phyloP scores from a whole-genome alignment of 208 protist genomes.

The Porcisia deanei region DNA sequence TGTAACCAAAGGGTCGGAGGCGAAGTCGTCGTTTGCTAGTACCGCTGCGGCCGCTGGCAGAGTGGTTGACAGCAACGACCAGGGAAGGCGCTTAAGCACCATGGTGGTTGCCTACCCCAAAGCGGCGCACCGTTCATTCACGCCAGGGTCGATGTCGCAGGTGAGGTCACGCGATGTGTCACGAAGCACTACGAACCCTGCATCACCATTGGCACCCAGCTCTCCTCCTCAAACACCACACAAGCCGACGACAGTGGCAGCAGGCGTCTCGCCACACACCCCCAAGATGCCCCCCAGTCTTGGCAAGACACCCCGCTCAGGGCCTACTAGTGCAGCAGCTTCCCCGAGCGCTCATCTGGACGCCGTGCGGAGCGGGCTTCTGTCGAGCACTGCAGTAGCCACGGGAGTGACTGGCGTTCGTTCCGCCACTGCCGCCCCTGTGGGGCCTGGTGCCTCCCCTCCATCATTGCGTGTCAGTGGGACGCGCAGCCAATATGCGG shows the following conservation, averaged over 20 bases:
- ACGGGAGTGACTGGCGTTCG: background rate
- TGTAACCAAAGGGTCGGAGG: background rate
- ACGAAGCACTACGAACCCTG: background rate
- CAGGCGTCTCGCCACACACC: background rate
- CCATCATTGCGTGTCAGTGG: background rate
- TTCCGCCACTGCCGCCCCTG: background rate
- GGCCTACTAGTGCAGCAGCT: background rate
- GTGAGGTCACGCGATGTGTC: background rate
- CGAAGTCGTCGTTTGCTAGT: background rate
- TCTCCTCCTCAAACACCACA: constrained; percentile 2
- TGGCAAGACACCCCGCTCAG: constrained; percentile 1
- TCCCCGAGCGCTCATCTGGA: constrained; percentile 7
- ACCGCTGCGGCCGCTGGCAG: background rate
- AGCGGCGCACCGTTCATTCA: background rate
- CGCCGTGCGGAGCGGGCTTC: background rate
- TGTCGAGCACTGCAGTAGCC: background rate
- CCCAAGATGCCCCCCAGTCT: constrained; percentile 1
- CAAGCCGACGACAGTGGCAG: background rate
- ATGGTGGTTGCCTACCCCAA: background rate
- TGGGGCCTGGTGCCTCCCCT: background rate
- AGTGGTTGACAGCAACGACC: background rate
- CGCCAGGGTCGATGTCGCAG: background rate
- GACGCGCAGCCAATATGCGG: constrained; percentile 10
- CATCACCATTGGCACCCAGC: background rate
- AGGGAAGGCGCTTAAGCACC: background rate